Conservation (phyloP, 1,284 basidiomycete species). For the Ustilago cynodontis region DNA sequence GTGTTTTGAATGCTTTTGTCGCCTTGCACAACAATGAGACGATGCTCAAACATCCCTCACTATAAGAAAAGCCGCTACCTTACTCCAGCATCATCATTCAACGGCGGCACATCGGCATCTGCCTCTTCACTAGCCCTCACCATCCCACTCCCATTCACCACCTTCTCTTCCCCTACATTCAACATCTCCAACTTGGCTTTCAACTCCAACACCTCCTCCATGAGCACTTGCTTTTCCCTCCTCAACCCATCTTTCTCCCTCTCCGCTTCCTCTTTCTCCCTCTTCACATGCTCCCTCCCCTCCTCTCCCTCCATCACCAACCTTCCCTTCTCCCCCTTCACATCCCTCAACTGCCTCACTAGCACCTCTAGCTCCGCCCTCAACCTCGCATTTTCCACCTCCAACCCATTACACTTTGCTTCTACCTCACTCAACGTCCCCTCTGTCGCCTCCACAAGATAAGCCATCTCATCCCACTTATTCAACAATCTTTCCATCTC, state of each 20-base stretch:
- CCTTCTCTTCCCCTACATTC: not conserved
- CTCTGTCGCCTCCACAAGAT: constrained; percentile 59
- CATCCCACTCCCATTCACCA: constrained; percentile 1
- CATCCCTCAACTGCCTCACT: not conserved
- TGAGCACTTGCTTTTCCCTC: constrained; percentile 10
- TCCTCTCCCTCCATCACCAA: constrained; percentile 9
- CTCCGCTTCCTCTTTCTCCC: not conserved
- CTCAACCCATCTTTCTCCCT: constrained; percentile 23
- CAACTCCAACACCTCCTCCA: constrained; percentile 20
- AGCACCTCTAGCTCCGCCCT: constrained; percentile 24
- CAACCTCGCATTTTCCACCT: constrained; percentile 38
- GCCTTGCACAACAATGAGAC: no score
- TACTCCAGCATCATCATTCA: not conserved
- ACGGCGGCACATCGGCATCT: constrained; percentile 8
- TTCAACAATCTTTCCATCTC: constrained; percentile 62
- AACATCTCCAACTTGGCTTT: constrained; percentile 23
- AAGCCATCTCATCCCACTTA: constrained; percentile 61
- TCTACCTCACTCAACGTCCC: constrained; percentile 25
- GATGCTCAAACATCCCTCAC: not conserved
- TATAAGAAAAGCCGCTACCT: not conserved
- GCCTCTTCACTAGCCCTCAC: not conserved
- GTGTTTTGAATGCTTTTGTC: no score
- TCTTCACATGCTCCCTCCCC: not conserved
- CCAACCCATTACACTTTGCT: constrained; percentile 15
- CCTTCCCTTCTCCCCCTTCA: constrained; percentile 27